phyloP scores from a whole-genome alignment of 345 rosid species.

The Sonneratia alba region DNA sequence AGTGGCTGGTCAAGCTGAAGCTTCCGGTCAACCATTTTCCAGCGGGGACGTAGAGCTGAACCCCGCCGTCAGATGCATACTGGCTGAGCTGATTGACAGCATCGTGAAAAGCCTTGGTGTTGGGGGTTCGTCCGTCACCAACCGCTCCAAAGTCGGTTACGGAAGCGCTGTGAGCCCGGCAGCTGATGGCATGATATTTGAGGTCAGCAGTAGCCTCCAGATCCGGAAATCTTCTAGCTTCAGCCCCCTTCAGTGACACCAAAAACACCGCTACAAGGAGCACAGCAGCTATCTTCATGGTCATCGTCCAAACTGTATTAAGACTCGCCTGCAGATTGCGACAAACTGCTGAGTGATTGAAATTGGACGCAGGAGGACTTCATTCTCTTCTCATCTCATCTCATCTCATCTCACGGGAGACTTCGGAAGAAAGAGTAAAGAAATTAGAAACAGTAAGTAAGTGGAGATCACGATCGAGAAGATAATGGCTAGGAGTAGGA shows the following conservation, averaged over 20 bases:
- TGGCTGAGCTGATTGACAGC: conserved; percentile 50
- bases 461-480: background rate
- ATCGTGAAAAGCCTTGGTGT: conserved; percentile 68
- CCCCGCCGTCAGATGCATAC: conserved; percentile 53
- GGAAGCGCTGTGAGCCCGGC: conserved; percentile 73
- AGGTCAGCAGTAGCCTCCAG: conserved; percentile 17
- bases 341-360: background rate
- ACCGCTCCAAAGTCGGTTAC: conserved; percentile 84
- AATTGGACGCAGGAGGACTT: background rate
- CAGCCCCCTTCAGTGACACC: conserved; percentile 21
- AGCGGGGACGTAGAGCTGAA: conserved; percentile 66
- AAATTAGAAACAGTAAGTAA: background rate
- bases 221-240: conserved; percentile 25
- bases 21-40: conserved; percentile 92
- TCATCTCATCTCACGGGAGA: background rate
- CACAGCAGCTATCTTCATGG: conserved; percentile 6
- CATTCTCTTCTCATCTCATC: background rate
- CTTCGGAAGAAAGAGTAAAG: background rate
- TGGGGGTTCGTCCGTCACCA: conserved; percentile 70
- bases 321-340: background rate
- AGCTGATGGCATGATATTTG: conserved; percentile 63
- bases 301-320: conserved; percentile 19
- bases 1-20: conserved; percentile 66
- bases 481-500: background rate
- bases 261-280: conserved; percentile 7